Base-by-base conservation (phyloP, 225 moss, liverwort and hornwort genomes). In the Asterella californica region DNA sequence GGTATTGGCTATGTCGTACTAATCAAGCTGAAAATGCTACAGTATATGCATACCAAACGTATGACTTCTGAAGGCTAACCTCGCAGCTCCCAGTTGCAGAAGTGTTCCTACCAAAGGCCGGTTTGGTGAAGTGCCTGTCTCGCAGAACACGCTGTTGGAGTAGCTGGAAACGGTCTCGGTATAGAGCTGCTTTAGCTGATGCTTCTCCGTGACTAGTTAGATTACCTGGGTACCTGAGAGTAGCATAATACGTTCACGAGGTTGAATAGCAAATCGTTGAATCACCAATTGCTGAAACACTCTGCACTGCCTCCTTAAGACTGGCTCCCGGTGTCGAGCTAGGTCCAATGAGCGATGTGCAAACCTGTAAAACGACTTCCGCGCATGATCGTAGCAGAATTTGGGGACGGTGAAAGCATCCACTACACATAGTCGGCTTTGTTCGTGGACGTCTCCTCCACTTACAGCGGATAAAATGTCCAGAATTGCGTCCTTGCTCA, bases 91-190 rank as follows among this genome's bases (percentile, higher is more conserved):
- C 92, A 38, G 91, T 88, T 11, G 86, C 63, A 32, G 86, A 81
- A 33, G 76, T 82, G 64, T 78, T 69, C 79, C 82, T 70, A 60
- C 86, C 81, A 47, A 91, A 89, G 63, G 87, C 86, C 36, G 91
- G 87, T 79, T 88, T 89, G 55, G 86, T 80, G 49, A 91, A 91
- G 78, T 93, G 90, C 74, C 90, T 93, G 32, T 99, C 99, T 50
- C 91, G 91, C 6, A 93, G 74, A 14, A 99, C 89, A 50, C 95
- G 90, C 76, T 95, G 99, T 73, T 99, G 92, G 47, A 99, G 85
- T 64, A 95, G 74, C 65, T 92, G 87, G 67, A 99, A 91, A 33
- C 95, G 88, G 80, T 99, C 93, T 34, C 93, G 87, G 72, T 99
- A 99, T n/a, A 99, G 32, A 0, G 88, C 88, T 21, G 95, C 92